Evolutionary conservation across 495 filamentous ascomycete species (phyloP).

Genomic region (Trichoderma virens): DNA sequence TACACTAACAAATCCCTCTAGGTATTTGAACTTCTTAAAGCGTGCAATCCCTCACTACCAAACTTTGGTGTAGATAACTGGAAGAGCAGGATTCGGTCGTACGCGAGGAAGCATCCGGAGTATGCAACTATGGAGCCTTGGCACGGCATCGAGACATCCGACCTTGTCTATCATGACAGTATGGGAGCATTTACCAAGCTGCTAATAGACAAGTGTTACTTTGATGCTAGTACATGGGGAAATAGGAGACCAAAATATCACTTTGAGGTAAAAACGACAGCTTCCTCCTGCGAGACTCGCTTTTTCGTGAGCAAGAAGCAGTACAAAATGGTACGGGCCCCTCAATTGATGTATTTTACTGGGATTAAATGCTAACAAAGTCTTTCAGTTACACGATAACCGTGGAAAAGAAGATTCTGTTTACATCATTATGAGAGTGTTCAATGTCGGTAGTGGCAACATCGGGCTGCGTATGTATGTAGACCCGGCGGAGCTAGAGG

Average conservation of each 20-base stretch:
- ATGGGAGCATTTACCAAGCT: constrained; percentile 23
- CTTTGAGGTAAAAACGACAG: constrained; percentile 45
- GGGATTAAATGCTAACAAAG: neutral
- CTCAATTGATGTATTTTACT: too few relatives aligned
- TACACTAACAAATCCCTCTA: constrained; percentile 12
- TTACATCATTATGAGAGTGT: neutral
- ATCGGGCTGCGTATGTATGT: neutral
- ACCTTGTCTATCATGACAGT: constrained; percentile 34
- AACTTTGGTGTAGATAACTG: constrained; percentile 30
- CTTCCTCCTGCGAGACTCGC: constrained; percentile 23
- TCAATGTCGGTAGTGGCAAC: neutral
- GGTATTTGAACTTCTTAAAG: constrained; percentile 40
- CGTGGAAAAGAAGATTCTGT: too few relatives aligned
- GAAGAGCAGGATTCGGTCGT: constrained; percentile 35
- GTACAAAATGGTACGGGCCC: constrained; percentile 31
- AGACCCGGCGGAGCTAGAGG: neutral
- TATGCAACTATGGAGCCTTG: constrained; percentile 31
- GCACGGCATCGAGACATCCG: constrained; percentile 33
- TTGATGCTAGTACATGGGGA: constrained; percentile 20
- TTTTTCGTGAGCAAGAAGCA: constrained; percentile 39
- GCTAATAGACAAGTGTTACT: constrained; percentile 29
- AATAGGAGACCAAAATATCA: constrained; percentile 27
- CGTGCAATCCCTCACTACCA: constrained; percentile 18
- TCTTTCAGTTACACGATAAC: neutral
- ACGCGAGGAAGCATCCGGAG: constrained; percentile 26